These are phyloP conservation scores for Urtica urens DNA, from an alignment of 306 rosid genomes.

Conservation along the genomic window DNA sequence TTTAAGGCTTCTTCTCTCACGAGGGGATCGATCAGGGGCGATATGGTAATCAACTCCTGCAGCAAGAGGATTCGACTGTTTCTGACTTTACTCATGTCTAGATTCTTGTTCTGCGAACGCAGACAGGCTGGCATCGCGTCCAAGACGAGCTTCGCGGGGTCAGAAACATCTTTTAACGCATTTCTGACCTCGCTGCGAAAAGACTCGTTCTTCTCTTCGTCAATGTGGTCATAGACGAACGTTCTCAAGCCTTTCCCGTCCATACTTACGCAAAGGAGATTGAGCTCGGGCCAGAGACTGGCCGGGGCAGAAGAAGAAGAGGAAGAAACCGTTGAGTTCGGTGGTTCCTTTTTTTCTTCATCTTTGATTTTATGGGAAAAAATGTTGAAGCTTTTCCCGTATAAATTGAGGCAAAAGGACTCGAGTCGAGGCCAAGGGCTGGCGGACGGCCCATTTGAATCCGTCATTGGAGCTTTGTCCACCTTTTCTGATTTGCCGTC, in stretches of 20 bases:
- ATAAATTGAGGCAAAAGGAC: neutral
- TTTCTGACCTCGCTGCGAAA: neutral
- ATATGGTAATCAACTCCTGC: slow-evolving; percentile 24
- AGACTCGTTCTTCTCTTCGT: neutral
- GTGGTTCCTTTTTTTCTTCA: neutral
- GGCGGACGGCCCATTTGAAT: neutral
- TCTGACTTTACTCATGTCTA: neutral
- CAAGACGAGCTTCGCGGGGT: slow-evolving; percentile 15
- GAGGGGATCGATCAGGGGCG: slow-evolving; percentile 16
- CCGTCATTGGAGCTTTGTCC: too few relatives aligned
- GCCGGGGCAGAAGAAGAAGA: neutral
- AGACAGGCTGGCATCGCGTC: slow-evolving; percentile 1
- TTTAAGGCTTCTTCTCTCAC: slow-evolving; percentile 20
- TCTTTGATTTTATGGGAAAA: neutral
- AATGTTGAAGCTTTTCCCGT: neutral
- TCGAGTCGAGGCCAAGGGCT: slow-evolving; percentile 3
- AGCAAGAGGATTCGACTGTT: slow-evolving; percentile 27
- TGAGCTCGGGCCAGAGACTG: neutral
- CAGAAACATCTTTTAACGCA: neutral
- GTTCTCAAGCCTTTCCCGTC: slow-evolving; percentile 1
- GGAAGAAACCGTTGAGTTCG: neutral
- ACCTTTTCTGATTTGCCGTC: too few relatives aligned
- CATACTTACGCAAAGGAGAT: slow-evolving; percentile 3
- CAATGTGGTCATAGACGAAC: neutral
- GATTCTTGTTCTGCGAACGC: neutral